phyloP scores from a whole-genome alignment of 78 protist genomes.

The Mastigamoeba balamuthi region DNA sequence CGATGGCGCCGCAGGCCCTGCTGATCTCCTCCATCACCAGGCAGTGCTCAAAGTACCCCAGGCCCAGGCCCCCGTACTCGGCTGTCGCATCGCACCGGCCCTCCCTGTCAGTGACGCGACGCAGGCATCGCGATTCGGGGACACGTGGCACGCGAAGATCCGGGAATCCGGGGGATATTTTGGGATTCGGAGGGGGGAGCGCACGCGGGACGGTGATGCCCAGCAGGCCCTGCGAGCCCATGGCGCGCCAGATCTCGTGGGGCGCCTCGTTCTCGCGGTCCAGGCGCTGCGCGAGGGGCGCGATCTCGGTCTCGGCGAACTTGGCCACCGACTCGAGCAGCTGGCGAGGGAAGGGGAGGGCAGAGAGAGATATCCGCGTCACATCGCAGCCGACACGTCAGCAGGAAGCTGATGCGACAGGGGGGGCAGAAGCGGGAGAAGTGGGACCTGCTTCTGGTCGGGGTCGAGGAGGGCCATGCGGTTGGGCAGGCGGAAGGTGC shows the following conservation, averaged over 20 bases:
- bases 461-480: too few species aligned
- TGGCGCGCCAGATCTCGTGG: constrained; percentile 52
- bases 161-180: neutral
- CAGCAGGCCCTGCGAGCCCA: constrained; percentile 80
- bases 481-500: too few species aligned
- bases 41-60: constrained; percentile 65
- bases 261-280: constrained; percentile 60
- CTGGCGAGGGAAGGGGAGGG: too few species aligned
- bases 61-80: constrained; percentile 64
- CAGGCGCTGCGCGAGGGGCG: constrained; percentile 67
- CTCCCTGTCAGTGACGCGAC: neutral
- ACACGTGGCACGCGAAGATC: neutral
- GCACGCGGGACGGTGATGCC: constrained; percentile 76
- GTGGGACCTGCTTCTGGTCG: too few species aligned
- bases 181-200: neutral
- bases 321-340: constrained; percentile 39
- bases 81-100: neutral
- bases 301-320: constrained; percentile 57
- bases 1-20: constrained; percentile 69
- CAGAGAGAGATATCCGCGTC: too few species aligned
- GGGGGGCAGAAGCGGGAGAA: too few species aligned
- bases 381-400: too few species aligned
- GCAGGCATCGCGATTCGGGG: neutral
- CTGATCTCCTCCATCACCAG: constrained; percentile 73
- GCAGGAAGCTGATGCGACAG: too few species aligned